Evolutionary conservation across 768 basidiomycete species (phyloP).

Genomic region (Mycena albidolilacea): DNA sequence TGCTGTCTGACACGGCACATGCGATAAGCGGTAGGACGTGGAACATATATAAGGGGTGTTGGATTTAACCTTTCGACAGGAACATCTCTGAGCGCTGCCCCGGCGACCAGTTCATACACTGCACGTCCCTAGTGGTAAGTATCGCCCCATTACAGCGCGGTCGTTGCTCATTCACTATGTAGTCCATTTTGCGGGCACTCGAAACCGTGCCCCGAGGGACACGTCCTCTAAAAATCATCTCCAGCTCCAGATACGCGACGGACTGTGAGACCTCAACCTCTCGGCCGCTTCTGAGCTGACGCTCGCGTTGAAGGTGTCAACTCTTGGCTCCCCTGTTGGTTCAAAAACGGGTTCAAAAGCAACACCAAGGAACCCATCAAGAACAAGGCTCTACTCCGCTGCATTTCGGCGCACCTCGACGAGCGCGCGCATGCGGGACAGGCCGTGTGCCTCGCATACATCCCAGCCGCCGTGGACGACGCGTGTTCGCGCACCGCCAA

Average conservation of each 20-base stretch:
- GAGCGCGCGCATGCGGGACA: not conserved
- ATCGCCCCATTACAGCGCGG: not conserved
- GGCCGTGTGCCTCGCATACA: not conserved
- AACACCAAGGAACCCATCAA: slow-evolving; percentile 1
- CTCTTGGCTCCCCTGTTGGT: slow-evolving; percentile 11
- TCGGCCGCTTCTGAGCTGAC: not conserved
- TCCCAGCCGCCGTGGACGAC: too few relatives aligned
- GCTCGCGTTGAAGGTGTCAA: not conserved
- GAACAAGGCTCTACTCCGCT: not conserved
- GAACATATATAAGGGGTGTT: not conserved
- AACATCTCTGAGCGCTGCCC: slow-evolving; percentile 21
- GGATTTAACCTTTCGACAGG: not conserved
- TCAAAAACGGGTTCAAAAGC: slow-evolving; percentile 6
- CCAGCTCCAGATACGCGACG: slow-evolving; percentile 3
- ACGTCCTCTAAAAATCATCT: not conserved
- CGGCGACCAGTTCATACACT: slow-evolving; percentile 10
- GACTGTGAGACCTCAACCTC: not conserved
- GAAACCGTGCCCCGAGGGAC: slow-evolving; percentile 6
- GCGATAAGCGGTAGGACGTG: not conserved
- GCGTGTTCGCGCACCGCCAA: too few relatives aligned
- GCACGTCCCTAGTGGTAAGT: slow-evolving; percentile 1
- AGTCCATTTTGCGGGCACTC: slow-evolving; percentile 10
- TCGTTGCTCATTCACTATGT: not conserved
- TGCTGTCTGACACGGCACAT: slow-evolving; percentile 6
- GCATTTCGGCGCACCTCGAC: slow-evolving; percentile 9